A percentile compares a stretch with the other conserved stretches of the same genome.
phyloP scores from a whole-genome alignment of 2,329 filamentous ascomycete species.

The Zymoseptoria ardabiliae region DNA sequence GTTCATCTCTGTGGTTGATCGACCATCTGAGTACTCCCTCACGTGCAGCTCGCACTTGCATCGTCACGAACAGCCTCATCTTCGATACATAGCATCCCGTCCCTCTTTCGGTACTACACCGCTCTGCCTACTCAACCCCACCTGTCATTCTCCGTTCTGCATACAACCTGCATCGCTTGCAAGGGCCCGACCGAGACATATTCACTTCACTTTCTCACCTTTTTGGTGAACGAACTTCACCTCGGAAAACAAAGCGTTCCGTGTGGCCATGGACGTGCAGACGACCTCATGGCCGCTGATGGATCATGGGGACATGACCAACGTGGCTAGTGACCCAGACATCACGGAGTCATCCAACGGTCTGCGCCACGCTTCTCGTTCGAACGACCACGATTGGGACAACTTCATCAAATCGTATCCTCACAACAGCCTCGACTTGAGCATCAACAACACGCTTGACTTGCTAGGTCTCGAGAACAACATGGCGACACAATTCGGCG shows the following conservation, averaged over 20 bases:
- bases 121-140: conserved; percentile 14
- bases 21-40: conserved; percentile 1
- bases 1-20: neutral
- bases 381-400: conserved; percentile 16
- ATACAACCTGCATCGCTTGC: neutral
- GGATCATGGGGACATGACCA: conserved; percentile 10
- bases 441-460: conserved; percentile 7
- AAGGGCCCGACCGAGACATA: neutral
- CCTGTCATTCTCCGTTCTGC: conserved; percentile 8
- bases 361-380: conserved; percentile 12
- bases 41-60: conserved; percentile 11
- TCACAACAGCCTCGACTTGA: conserved; percentile 5
- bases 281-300: conserved; percentile 10
- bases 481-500: conserved; percentile 10
- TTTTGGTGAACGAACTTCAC: neutral
- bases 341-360: conserved; percentile 12
- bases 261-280: conserved; percentile 11
- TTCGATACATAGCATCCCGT: conserved; percentile 10
- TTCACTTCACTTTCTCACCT: neutral
- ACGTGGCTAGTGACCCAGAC: conserved; percentile 12
- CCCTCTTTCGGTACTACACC: conserved; percentile 19
- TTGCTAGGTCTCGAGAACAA: conserved; percentile 10
- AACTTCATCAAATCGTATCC: conserved; percentile 11
- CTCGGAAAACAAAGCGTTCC: neutral
- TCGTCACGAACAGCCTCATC: conserved; percentile 11